Evolutionary conservation across 163 green algal genomes (phyloP), one percentile per base, ranked within the genome.

Genomic region (Smithsoniella earleae): DNA sequence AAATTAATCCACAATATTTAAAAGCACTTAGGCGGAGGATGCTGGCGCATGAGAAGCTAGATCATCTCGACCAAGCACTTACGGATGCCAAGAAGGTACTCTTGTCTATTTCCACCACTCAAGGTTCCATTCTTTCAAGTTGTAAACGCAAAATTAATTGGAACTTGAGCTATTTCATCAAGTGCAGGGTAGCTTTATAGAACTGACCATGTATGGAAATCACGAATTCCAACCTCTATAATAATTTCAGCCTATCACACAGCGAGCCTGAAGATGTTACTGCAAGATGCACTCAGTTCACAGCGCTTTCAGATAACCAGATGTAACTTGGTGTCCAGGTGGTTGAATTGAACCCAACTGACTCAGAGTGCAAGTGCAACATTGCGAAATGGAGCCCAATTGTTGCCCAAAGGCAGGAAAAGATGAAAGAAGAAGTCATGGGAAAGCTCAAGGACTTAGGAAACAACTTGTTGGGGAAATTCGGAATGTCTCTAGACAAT

Each of bases 361-460:
- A 84, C 66, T 38, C 43, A 1, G 80, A 79, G 63, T 88, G 86
- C 0, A 28, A 5, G 22, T 66, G 62, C 3, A 72, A 76, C 22
- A 78, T 87, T 2, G 43, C 43, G 31, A 76, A 83, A 8, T 74
- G 98, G 58, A 77, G 88, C 74, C 92, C 91, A 0, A 63, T 88
- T 8, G 91, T 95, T 33, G 65, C 83, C 27, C 85, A 91, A 66
- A 73, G 77, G 65, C 79, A 84, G 28, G 90, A 96, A 73, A 88
- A 92, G 81, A 81, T 94, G 62, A 96, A 96, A 74, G 91, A 95
- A 3, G 90, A 96, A 76, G 92, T 95, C 86, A 73, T 96, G 10
- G 89, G 86, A 37, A 97, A 99, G 81, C 80, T 99, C 16, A 99
- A 99, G 80, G 90, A 93, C 34, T 79, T 98, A 45, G 94, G 94